These are phyloP conservation scores for Maudiozyma barnettii DNA, from an alignment of 805 yeast species.

Conservation along the genomic window DNA sequence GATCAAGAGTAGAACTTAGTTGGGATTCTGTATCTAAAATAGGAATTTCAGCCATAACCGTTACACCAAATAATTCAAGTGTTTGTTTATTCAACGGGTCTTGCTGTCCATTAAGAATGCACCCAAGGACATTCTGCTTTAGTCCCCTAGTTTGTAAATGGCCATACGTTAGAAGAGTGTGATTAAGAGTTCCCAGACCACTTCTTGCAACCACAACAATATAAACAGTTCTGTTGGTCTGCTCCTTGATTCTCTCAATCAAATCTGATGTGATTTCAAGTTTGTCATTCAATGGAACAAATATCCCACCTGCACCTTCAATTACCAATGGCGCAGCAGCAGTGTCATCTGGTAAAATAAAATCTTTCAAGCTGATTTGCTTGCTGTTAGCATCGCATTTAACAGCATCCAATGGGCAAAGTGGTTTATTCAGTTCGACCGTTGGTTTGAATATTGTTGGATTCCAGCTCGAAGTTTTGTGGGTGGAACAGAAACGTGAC, in stretches of 20 bases:
- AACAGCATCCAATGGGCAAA: constrained; percentile 26
- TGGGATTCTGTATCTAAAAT: neutral
- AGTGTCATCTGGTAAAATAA: constrained; percentile 12
- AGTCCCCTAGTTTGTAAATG: constrained; percentile 16
- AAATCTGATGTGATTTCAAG: constrained; percentile 20
- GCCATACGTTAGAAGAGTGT: constrained; percentile 22
- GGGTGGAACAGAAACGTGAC: neutral
- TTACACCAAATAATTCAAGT: constrained; percentile 15
- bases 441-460: constrained; percentile 12
- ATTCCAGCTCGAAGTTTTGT: constrained; percentile 2
- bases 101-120: constrained; percentile 20
- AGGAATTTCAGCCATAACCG: constrained; percentile 29
- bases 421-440: constrained; percentile 16
- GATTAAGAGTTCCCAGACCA: constrained; percentile 27
- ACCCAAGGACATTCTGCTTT: constrained; percentile 13
- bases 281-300: constrained; percentile 22
- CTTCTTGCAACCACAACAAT: constrained; percentile 25
- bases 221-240: constrained; percentile 10
- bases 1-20: neutral
- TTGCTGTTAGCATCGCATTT: constrained; percentile 10
- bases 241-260: constrained; percentile 9
- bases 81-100: constrained; percentile 17
- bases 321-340: constrained; percentile 13
- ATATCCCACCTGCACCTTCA: constrained; percentile 29
- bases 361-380: constrained; percentile 11